Evolutionary conservation across 768 basidiomycete genomes (phyloP), one percentile per base, ranked within the genome.

Genomic region (Flagelloscypha sp.): DNA sequence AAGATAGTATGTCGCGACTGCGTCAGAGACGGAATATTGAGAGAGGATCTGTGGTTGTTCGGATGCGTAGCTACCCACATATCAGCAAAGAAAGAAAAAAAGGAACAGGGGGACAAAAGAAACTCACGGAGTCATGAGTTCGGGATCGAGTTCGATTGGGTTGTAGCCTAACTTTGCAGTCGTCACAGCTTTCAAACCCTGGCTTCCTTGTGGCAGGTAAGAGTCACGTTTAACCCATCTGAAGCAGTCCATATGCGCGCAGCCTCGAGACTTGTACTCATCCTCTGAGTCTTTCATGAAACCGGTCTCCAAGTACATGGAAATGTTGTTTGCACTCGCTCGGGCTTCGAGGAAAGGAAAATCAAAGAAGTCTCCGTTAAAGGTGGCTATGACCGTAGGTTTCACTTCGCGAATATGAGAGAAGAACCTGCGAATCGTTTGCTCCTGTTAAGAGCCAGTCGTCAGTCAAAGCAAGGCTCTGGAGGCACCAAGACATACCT

Each of bases 171-270:
- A 62, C 59, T 99, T 99, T 12, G 87, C 76, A 0, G 84, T 92
- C 2, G 95, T 99, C 10, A 98, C 95, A 0, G 95, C 95, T 56
- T 99, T 99, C 55, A 99, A 64, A 51, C 95, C 95, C 54, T 98
- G 95, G 68, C 86, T 90, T 29, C 95, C 95, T 64, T 98, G 95
- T 1, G 95, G 95, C 11, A 99, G 64, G 55, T 99, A 98, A 6
- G 93, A 98, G 61, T 98, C 95, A 27, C 95, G 82, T 58, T 99
- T 98, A 33, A 99, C 95, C 95, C 95, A 99, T 48, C 94, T 79
- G 70, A 97, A 98, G 55, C 90, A 94, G 51, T 99, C 95, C 95
- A 99, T 95, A 54, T 99, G 95, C 15, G 82, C 88, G 50, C 93
- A 97, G 13, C 70, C 76, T 7, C 88, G 70, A 48, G 83, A 83